These are phyloP conservation scores for Antitrichia curtipendula DNA, from an alignment of 225 moss, liverwort and hornwort species.

Conservation along the genomic window DNA sequence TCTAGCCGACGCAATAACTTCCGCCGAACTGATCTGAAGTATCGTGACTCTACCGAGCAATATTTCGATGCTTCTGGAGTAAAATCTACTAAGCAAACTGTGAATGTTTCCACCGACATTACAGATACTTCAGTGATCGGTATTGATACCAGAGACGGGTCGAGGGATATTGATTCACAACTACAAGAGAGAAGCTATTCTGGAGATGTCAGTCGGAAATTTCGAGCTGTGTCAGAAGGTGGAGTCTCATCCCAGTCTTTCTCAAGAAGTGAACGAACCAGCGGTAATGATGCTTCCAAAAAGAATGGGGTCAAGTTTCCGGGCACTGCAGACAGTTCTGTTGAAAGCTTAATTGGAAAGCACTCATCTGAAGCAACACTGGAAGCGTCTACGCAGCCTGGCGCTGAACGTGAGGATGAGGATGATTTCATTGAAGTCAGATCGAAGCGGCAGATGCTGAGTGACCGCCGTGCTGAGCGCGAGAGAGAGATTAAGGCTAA, in stretches of 20 bases:
- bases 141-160: slow-evolving; percentile 30
- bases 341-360: slow-evolving; percentile 68
- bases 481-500: slow-evolving; percentile 96
- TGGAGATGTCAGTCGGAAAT: slow-evolving; percentile 35
- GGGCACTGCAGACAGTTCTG: slow-evolving; percentile 14
- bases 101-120: slow-evolving; percentile 22
- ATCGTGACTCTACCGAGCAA: slow-evolving; percentile 43
- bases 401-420: slow-evolving; percentile 54
- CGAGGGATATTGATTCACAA: slow-evolving; percentile 39
- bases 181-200: slow-evolving; percentile 42
- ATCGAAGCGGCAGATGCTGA: slow-evolving; percentile 97
- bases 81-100: slow-evolving; percentile 10
- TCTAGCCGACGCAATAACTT: slow-evolving; percentile 61
- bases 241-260: slow-evolving; percentile 24
- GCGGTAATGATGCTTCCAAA: slow-evolving; percentile 20
- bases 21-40: slow-evolving; percentile 64
- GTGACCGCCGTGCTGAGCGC: slow-evolving; percentile 86
- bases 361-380: slow-evolving; percentile 47
- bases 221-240: slow-evolving; percentile 26
- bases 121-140: slow-evolving; percentile 4
- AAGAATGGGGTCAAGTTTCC: slow-evolving; percentile 33
- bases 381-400: slow-evolving; percentile 47
- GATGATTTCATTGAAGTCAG: slow-evolving; percentile 97
- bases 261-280: slow-evolving; percentile 37
- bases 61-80: slow-evolving; percentile 8